phyloP scores from a whole-genome alignment of 2,329 filamentous ascomycete genomes.

The Aspergillus bombycis region DNA sequence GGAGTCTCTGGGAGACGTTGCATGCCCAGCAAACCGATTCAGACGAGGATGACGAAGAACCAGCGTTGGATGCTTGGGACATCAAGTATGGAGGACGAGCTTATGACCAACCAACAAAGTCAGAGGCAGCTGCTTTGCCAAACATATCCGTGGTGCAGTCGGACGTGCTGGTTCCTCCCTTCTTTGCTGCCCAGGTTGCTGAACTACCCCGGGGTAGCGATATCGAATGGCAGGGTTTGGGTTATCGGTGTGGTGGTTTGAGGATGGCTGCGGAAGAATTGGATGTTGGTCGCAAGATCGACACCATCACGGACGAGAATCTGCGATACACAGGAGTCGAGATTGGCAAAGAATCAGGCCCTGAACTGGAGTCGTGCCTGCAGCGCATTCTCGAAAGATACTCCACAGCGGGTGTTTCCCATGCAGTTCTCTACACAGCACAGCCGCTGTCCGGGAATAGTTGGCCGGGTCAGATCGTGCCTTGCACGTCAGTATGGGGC shows the following conservation, averaged over 20 bases:
- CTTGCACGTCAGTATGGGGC: conserved; percentile 47
- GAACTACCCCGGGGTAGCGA: conserved; percentile 72
- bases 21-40: conserved; percentile 30
- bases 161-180: conserved; percentile 57
- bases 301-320: conserved; percentile 27
- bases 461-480: conserved; percentile 43
- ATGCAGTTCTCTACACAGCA: conserved; percentile 42
- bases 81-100: conserved; percentile 60
- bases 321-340: conserved; percentile 36
- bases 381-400: conserved; percentile 26
- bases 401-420: conserved; percentile 16
- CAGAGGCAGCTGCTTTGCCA: conserved; percentile 26
- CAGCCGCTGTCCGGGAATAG: conserved; percentile 23
- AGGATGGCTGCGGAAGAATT: conserved; percentile 21
- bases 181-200: conserved; percentile 76
- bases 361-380: conserved; percentile 28
- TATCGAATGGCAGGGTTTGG: conserved; percentile 83
- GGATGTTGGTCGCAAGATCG: conserved; percentile 21
- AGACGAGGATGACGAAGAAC: conserved; percentile 54
- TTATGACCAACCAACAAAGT: conserved; percentile 36
- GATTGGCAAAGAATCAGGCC: conserved; percentile 24
- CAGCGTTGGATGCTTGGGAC: conserved; percentile 52
- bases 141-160: conserved; percentile 31
- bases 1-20: conserved; percentile 50
- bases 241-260: conserved; percentile 50